Evolutionary conservation across 2,329 filamentous ascomycete species (phyloP).

Genomic region (Cordyceps fumosorosea): DNA sequence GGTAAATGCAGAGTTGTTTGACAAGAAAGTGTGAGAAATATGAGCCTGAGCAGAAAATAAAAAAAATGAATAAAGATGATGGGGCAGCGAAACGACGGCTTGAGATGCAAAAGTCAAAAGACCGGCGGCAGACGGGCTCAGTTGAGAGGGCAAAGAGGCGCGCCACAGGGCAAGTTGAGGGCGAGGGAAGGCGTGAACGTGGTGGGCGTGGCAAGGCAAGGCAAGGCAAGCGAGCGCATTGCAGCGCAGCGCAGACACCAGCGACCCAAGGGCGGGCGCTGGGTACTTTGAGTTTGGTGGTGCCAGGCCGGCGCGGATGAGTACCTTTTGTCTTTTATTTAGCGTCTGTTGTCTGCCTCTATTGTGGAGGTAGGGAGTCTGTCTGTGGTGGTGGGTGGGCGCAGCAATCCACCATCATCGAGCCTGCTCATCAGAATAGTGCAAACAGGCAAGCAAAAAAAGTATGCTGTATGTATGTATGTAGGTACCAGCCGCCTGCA

Average conservation of each 20-base stretch:
- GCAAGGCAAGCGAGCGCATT: no score
- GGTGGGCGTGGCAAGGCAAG: neutral
- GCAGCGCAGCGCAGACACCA: neutral
- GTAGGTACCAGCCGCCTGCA: neutral
- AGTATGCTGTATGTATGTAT: no score
- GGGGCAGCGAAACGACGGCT: neutral
- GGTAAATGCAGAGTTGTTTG: neutral
- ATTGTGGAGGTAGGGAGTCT: no score
- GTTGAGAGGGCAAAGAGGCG: constrained; percentile 2
- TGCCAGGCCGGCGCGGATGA: neutral
- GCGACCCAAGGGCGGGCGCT: neutral
- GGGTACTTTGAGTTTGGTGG: neutral
- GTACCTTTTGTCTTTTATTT: neutral
- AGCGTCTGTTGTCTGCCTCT: neutral
- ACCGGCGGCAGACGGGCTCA: constrained; percentile 7
- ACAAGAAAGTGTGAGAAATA: neutral
- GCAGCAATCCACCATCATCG: neutral
- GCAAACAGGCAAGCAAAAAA: neutral
- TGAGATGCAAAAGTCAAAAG: constrained; percentile 5
- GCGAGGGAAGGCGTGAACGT: neutral
- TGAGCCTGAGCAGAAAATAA: neutral
- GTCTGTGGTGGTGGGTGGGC: neutral
- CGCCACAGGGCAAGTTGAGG: neutral
- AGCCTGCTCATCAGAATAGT: neutral
- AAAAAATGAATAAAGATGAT: neutral